Evolutionary conservation across 2,329 filamentous ascomycete genomes (phyloP), one percentile per base, ranked within the genome.

Genomic region (Graphilbum fragrans): DNA sequence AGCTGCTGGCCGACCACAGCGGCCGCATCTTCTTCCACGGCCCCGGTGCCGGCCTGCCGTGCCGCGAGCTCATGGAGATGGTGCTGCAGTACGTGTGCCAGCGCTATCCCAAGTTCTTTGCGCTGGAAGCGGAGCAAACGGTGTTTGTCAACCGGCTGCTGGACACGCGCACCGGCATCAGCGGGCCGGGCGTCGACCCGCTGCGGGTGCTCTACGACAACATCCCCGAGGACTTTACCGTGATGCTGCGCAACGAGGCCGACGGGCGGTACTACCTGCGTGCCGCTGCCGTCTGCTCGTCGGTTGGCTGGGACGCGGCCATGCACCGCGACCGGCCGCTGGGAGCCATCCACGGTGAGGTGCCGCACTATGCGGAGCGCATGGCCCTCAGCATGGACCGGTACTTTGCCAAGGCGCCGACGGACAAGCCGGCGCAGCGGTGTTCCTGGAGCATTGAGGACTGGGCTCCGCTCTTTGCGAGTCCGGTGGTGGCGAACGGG

Each of bases 31-130:
- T 92, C 1, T 71, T 81, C 43, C 67, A 69, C 25, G 65, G 87
- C 0, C 82, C 84, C 0, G 85, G 85, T 1, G 81, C 80, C 0
- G 82, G 90, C 51, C 64, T 92, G 0, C 85, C 79, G 0, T 86
- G 81, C 55, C 87, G 86, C 55, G 86, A 94, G 52, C 65, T 92
- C 7, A 88, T 92, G 85, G 86, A 94, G 57, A 87, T 90, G 77
- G 71, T 69, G 3, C 51, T 94, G 4, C 83, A 90, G 48, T 93
- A 90, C 49, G 60, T 90, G n/a, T 83, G 77, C 46, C 69, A 75
- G 4, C 70, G 86, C 3, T 93, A 93, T 52, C 86, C 86, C 0
- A 71, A 78, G 7, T 78, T 82, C 49, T 94, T 94, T 57, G 41
- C 38, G 19, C 42, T 58, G 17, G 64, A 65, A 4, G 25, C 25